Evolutionary conservation across 2,329 filamentous ascomycete species (phyloP).

Genomic region (Fusarium pilosicola): DNA sequence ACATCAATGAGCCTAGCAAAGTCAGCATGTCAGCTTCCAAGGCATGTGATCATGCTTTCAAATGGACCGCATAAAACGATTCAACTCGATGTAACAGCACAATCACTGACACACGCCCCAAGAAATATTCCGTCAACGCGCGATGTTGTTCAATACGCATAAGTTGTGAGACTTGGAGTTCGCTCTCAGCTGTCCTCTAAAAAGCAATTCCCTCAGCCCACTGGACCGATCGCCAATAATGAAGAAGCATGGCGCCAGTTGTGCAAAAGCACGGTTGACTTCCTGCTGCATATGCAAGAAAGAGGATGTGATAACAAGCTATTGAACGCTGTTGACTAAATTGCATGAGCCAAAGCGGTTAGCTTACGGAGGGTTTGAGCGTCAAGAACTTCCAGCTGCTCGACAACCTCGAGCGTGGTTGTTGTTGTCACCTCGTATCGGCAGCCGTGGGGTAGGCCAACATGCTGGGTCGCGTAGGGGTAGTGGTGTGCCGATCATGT

Average conservation of each 20-base stretch:
- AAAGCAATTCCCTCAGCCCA: background rate
- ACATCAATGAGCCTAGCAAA: background rate
- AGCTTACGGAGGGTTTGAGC: constrained; percentile 16
- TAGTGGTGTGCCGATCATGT: constrained; percentile 25
- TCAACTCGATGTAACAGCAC: constrained; percentile 10
- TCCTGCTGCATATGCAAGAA: constrained; percentile 12
- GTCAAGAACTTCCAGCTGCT: constrained; percentile 16
- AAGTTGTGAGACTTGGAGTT: constrained; percentile 23
- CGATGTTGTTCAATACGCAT: constrained; percentile 20
- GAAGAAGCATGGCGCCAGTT: background rate
- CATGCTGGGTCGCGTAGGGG: constrained; percentile 27
- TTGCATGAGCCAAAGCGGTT: constrained; percentile 10
- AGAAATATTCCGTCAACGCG: background rate
- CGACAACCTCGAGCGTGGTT: constrained; percentile 1
- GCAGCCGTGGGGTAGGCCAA: constrained; percentile 19
- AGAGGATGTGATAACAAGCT: constrained; percentile 10
- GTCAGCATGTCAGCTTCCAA: constrained; percentile 28
- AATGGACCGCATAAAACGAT: constrained; percentile 5
- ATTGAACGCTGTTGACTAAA: constrained; percentile 15
- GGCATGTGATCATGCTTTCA: constrained; percentile 4
- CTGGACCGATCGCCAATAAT: constrained; percentile 13
- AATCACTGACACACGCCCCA: constrained; percentile 1
- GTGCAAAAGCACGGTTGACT: constrained; percentile 4
- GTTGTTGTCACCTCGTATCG: constrained; percentile 33
- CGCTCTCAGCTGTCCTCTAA: constrained; percentile 11